Base-by-base conservation (phyloP, 2,329 filamentous ascomycete species). In the Trichoderma aggressivum region DNA sequence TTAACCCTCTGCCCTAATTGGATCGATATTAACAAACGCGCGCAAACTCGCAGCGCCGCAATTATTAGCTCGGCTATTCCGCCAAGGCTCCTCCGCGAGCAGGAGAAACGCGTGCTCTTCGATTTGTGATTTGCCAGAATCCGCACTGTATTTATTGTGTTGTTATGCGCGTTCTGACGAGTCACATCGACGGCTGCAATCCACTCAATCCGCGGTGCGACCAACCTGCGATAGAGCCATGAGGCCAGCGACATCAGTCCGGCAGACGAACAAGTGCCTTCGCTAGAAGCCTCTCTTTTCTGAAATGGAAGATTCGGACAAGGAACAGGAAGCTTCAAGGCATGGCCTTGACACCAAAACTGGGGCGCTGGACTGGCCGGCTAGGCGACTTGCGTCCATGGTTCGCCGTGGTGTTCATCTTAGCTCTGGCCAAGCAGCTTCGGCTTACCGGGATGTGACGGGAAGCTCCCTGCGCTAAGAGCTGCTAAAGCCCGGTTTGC, bases 311-410 rank as follows among this genome's bases (percentile, higher is more conserved):
- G 30, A 58, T 18, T 30, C 14, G 8, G 47, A 32, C 47, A 21
- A 16, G 47, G 39, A 12, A 64, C 28, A 24, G 30, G 39, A 7
- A 55, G 39, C 11, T 53, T 24, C 6, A 53, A 21, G 14, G n/a
- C 63, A 28, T 43, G 24, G 50, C 24, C 24, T 30, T 58, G 63
- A 39, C 63, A 58, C 34, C 50, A 21, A 39, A 56, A 66, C 24
- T 39, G 34, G 64, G 64, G n/a, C 53, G 28, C 36, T 32, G 24
- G 55, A 47, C 36, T 10, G 6, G 26, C 5, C 36, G 39, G 28
- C 64, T 67, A 67, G 55, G 64, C 64, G 55, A 67, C n/a, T 59
- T 67, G 53, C 36, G 64, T 67, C 55, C 18, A 67, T 67, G 36
- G 55, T 36, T 30, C 16, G 64, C 34, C 53, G 26, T 26, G 59